phyloP scores from a whole-genome alignment of 352 stramenopile genomes.

The Pythium sukuiense region DNA sequence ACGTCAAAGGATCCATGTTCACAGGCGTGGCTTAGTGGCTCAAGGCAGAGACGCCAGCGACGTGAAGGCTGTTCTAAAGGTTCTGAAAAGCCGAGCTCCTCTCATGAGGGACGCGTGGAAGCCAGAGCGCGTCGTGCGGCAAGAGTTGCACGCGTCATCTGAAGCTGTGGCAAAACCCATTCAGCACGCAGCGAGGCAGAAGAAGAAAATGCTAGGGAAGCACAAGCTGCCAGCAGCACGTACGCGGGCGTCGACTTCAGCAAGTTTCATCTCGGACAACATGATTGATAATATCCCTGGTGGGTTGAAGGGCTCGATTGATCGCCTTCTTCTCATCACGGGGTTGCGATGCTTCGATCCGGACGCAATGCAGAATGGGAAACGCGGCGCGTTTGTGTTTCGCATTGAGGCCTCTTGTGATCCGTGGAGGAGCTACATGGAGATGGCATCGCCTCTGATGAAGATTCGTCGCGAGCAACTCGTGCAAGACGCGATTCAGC shows the following conservation, averaged over 20 bases:
- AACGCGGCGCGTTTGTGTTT: constrained; percentile 39
- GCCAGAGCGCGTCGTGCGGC: constrained; percentile 36
- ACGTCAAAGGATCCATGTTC: not conserved
- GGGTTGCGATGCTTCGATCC: constrained; percentile 53
- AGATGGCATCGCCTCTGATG: constrained; percentile 31
- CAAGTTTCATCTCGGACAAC: constrained; percentile 39
- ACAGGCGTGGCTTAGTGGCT: constrained; percentile 52
- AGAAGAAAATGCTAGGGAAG: not conserved
- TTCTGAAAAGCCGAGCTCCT: constrained; percentile 42
- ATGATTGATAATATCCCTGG: constrained; percentile 54
- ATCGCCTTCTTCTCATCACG: constrained; percentile 45
- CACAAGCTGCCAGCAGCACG: not conserved
- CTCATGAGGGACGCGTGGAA: constrained; percentile 62
- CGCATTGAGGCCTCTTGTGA: constrained; percentile 33
- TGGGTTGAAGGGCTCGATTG: constrained; percentile 48
- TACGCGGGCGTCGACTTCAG: not conserved
- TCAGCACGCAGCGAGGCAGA: not conserved
- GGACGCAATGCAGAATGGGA: constrained; percentile 15
- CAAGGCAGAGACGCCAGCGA: constrained; percentile 47
- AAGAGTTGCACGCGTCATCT: constrained; percentile 8
- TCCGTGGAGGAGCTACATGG: constrained; percentile 47
- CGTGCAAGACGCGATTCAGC: constrained; percentile 41
- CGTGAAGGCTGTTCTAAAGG: constrained; percentile 36
- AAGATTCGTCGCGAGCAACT: constrained; percentile 67
- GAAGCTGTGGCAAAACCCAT: not conserved